These are phyloP conservation scores for Coniochaeta hoffmannii DNA, from an alignment of 2,329 filamentous ascomycete genomes.

Conservation along the genomic window DNA sequence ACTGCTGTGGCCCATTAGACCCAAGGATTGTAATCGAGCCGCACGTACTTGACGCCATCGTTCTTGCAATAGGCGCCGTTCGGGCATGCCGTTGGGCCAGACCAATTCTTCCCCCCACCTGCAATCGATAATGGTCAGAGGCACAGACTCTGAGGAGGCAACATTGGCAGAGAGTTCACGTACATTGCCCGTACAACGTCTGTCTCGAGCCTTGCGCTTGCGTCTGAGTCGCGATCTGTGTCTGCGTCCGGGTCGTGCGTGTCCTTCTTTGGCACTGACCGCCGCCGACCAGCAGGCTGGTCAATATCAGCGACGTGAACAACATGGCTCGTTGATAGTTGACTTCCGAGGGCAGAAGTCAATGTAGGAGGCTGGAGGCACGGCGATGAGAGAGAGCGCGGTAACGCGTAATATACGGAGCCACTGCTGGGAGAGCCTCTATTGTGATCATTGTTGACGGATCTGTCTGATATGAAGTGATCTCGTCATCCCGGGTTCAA, in stretches of 20 bases:
- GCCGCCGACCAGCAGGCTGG: constrained; percentile 7
- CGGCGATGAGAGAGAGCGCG: neutral
- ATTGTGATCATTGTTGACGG: no score
- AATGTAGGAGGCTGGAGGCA: neutral
- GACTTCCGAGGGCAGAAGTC: neutral
- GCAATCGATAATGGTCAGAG: neutral
- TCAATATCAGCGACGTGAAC: constrained; percentile 9
- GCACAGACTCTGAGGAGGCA: neutral
- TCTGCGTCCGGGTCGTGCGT: no score
- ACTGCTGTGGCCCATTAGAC: neutral
- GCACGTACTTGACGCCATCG: constrained; percentile 13
- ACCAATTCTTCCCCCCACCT: constrained; percentile 15
- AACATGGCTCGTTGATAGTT: constrained; percentile 6
- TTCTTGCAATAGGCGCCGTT: constrained; percentile 13
- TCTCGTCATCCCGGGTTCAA: constrained; percentile 9
- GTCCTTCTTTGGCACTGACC: constrained; percentile 8
- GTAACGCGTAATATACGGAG: neutral
- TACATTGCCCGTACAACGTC: constrained; percentile 14
- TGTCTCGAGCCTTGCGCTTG: constrained; percentile 4
- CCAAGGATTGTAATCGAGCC: neutral
- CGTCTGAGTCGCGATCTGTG: no score
- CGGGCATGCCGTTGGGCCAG: constrained; percentile 11
- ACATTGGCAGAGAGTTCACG: neutral
- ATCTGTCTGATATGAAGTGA: neutral
- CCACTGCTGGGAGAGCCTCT: neutral